Percentiles rank a stretch among this genome's conserved stretches.
Conservation (phyloP, 257 asterid genomes). For the Henckelia pumila region DNA sequence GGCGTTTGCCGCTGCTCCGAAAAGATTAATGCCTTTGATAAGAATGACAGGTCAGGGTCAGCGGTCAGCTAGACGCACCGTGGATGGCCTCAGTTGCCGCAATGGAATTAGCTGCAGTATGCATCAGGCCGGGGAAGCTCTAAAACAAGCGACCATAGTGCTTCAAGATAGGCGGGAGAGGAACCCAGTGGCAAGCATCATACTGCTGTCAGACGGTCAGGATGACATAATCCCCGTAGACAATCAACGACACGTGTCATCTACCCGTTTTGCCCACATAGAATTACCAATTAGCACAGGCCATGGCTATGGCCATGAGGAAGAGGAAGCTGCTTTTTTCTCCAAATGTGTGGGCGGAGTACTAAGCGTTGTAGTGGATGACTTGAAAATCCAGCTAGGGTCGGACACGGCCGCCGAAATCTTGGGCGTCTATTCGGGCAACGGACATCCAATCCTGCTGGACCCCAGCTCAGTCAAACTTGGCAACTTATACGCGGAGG, state of each 20-base stretch:
- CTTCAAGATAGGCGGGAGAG: constrained; percentile 83
- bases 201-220: constrained; percentile 71
- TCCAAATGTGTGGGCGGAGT: constrained; percentile 83
- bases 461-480: constrained; percentile 55
- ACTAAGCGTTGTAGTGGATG: constrained; percentile 78
- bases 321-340: constrained; percentile 73
- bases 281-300: no score
- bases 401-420: constrained; percentile 84
- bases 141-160: constrained; percentile 63
- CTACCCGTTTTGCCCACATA: constrained; percentile 72
- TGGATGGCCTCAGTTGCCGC: constrained; percentile 64
- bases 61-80: constrained; percentile 50
- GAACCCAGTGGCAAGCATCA: constrained; percentile 79
- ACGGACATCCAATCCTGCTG: constrained; percentile 47
- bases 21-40: constrained; percentile 53
- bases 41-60: constrained; percentile 42
- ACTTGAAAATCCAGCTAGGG: constrained; percentile 59
- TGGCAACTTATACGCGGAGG: constrained; percentile 82
- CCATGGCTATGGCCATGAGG: no score
- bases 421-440: constrained; percentile 59
- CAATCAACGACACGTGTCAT: constrained; percentile 33
- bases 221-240: constrained; percentile 45
- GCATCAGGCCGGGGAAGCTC: constrained; percentile 72
- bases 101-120: constrained; percentile 61
- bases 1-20: constrained; percentile 61